Conservation (phyloP, 2,329 filamentous ascomycete genomes). For the Sporothrix dimorphospora region DNA sequence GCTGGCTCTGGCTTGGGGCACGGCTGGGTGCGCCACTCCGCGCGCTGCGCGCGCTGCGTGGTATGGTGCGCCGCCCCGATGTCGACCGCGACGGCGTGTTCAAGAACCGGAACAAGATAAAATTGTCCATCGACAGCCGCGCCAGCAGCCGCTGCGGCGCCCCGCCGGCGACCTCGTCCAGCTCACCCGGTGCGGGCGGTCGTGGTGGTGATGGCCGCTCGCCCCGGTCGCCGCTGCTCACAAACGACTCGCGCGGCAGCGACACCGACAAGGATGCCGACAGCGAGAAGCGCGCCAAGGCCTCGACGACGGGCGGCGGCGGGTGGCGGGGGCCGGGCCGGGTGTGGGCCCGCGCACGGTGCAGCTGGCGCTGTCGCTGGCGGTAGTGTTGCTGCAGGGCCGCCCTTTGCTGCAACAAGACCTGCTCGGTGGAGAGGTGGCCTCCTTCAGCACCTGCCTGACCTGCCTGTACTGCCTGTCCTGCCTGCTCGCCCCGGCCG, state of each 20-base stretch:
- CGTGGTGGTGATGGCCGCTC: not conserved
- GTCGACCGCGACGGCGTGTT: slow-evolving; percentile 10
- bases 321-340: too few species aligned
- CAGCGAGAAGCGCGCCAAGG: not conserved
- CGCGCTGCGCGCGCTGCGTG: not conserved
- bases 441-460: not conserved
- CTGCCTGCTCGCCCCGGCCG: too few species aligned
- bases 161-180: not conserved
- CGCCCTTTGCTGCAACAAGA: not conserved
- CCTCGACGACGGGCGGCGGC: slow-evolving; percentile 2
- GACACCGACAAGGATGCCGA: not conserved
- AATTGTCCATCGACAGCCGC: not conserved
- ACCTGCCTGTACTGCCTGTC: not conserved
- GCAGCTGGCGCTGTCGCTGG: not conserved
- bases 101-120: not conserved
- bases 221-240: not conserved
- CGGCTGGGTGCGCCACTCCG: not conserved
- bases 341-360: not conserved
- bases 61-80: not conserved
- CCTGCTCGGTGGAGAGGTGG: not conserved
- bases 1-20: not conserved
- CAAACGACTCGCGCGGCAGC: slow-evolving; percentile 7
- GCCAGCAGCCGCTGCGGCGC: not conserved
- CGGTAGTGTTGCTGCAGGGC: not conserved
- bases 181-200: not conserved